Conservation (phyloP, 2,329 filamentous ascomycete genomes). For the Xylaria multiplex region DNA sequence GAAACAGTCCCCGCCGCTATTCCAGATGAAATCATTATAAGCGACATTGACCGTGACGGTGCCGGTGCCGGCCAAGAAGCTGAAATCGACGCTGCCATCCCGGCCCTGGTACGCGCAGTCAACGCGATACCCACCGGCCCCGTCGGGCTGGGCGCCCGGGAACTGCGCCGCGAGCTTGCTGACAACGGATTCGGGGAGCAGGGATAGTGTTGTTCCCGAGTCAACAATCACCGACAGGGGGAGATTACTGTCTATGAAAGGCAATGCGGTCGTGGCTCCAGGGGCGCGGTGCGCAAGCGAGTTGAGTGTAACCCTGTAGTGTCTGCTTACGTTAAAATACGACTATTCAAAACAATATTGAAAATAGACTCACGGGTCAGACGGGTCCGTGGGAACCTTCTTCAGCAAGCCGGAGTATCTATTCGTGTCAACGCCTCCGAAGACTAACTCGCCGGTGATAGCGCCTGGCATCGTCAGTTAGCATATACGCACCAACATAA, state of each 20-base stretch:
- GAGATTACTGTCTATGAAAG: slow-evolving; percentile 34
- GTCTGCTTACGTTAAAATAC: slow-evolving; percentile 36
- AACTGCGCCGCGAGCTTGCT: slow-evolving; percentile 56
- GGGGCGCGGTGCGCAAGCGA: slow-evolving; percentile 40
- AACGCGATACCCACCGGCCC: slow-evolving; percentile 57
- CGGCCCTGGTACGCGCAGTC: slow-evolving; percentile 53
- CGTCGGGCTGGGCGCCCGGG: slow-evolving; percentile 52
- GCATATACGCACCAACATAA: neutral
- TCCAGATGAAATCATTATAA: slow-evolving; percentile 49
- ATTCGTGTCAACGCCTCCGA: slow-evolving; percentile 63
- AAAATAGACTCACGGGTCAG: slow-evolving; percentile 47
- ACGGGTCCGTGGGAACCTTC: slow-evolving; percentile 55
- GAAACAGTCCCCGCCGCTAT: slow-evolving; percentile 43
- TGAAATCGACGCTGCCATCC: slow-evolving; percentile 59
- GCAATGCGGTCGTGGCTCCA: slow-evolving; percentile 20
- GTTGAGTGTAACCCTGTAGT: slow-evolving; percentile 46
- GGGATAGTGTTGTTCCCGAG: slow-evolving; percentile 62
- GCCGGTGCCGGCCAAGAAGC: slow-evolving; percentile 48
- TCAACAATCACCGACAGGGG: slow-evolving; percentile 61
- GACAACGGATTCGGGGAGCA: slow-evolving; percentile 58
- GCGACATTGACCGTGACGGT: slow-evolving; percentile 48
- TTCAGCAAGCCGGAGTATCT: slow-evolving; percentile 61
- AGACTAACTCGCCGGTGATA: slow-evolving; percentile 60
- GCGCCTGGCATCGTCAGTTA: slow-evolving; percentile 45
- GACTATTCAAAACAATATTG: slow-evolving; percentile 45